A percentile compares a stretch with the other conserved stretches of the same genome.
Conservation (phyloP, 495 filamentous ascomycete genomes). For the Glutinoglossum americanum region DNA sequence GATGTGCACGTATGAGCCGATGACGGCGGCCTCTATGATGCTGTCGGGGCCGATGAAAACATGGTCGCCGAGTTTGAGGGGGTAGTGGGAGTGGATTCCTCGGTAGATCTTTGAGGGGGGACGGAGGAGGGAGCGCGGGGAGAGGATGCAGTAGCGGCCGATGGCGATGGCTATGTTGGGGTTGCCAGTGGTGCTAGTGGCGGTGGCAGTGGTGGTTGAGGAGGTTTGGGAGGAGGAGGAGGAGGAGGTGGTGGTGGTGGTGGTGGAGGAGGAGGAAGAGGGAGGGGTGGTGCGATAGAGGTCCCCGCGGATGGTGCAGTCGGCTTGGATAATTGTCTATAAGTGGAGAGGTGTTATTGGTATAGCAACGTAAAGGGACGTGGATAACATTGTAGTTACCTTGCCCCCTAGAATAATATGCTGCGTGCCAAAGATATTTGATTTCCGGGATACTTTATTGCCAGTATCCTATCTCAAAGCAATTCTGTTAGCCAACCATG, state of each 20-base stretch:
- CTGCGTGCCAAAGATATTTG: constrained; percentile 75
- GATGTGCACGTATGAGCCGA: constrained; percentile 69
- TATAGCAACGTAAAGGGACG: background rate
- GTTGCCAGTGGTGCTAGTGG: constrained; percentile 8
- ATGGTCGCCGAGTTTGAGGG: constrained; percentile 80
- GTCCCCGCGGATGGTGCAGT: constrained; percentile 83
- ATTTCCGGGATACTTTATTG: constrained; percentile 90
- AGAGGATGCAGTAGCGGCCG: constrained; percentile 73
- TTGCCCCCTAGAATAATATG: constrained; percentile 92
- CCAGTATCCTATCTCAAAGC: constrained; percentile 54
- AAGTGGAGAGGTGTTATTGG: background rate
- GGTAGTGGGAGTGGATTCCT: constrained; percentile 40
- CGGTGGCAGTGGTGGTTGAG: constrained; percentile 13
- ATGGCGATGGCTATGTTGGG: constrained; percentile 57
- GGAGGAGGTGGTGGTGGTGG: constrained; percentile 1
- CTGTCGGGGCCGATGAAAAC: constrained; percentile 60
- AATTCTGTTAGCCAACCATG: background rate
- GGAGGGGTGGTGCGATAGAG: constrained; percentile 37
- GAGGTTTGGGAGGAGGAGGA: constrained; percentile 13
- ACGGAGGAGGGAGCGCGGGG: constrained; percentile 44
- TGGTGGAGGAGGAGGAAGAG: constrained; percentile 17
- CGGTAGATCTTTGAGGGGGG: constrained; percentile 31
- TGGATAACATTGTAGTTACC: background rate
- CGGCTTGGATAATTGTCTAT: constrained; percentile 72
- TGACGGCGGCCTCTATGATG: constrained; percentile 54